Base-by-base conservation (phyloP, 2,329 filamentous ascomycete genomes). In the Clarireedia monteithiana region DNA sequence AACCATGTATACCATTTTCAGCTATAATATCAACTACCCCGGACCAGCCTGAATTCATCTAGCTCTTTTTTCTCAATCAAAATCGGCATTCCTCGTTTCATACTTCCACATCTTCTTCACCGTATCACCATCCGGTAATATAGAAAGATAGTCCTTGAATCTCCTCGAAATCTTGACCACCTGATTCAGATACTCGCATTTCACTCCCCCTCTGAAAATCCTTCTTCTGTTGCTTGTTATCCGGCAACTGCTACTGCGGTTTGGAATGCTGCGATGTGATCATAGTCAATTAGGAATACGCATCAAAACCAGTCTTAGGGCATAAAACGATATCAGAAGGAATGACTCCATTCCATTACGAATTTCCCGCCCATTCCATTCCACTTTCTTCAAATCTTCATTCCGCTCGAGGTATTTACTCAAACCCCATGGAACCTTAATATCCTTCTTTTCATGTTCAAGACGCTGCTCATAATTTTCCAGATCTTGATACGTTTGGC, bases 401-500 rank as follows among this genome's bases (percentile, higher is more conserved):
- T 62, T 55, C 14, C 49, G 55, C 17, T 57, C 23, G 3, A 64
- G 45, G 27, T 58, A 63, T 53, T 61, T 62, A 1, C 54, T 58
- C 4, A 40, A 48, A 0, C 46, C 53, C 23, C 45, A 48, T 17
- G 59, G 46, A 6, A 38, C 46, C 17, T 60, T 47, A 17, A 48
- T 15, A 34, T 48, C 46, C n/a, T 48, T 48, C 44, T 55, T 50
- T 2, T 63, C 56, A 50, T 60, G 59, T 2, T 57, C 17, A 45
- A 66, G 61, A 23, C 57, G 54, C 60, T 64, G 15, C 20, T 45
- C 42, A 45, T 14, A 9, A 17, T 24, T 17, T 61, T 57, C 66
- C 68, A 71, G 27, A 71, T 66, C 38, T 65, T 57, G 24, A 48
- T 60, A 4, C 66, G 58, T 0, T 63, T 60, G 5, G 63, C 59